phyloP scores from a whole-genome alignment of 2,329 filamentous ascomycete genomes.

The Hyphodiscus sp. region DNA sequence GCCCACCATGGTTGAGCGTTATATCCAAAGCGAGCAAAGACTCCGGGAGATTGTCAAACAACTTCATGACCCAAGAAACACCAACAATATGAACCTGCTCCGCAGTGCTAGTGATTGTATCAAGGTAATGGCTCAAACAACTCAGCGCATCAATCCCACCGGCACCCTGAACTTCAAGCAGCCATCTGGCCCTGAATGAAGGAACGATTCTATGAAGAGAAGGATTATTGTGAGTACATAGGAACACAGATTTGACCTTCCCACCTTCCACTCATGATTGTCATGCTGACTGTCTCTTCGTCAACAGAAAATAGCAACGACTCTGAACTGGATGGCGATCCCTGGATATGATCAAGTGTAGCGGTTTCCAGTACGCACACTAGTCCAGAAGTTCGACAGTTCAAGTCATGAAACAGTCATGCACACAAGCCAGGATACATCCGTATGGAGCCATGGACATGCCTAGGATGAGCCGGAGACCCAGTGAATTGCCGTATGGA shows the following conservation, averaged over 20 bases:
- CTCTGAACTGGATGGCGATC: not conserved
- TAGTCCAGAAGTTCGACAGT: not conserved
- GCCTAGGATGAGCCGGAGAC: not conserved
- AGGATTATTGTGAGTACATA: conserved; percentile 16
- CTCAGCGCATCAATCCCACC: conserved; percentile 21
- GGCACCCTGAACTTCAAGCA: conserved; percentile 14
- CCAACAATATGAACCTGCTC: conserved; percentile 21
- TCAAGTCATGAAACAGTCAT: conserved; percentile 1
- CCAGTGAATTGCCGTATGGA: not conserved
- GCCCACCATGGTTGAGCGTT: conserved; percentile 24
- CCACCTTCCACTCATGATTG: not conserved
- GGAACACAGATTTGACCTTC: not conserved
- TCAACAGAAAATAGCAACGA: not conserved
- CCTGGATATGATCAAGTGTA: not conserved
- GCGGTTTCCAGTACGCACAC: conserved; percentile 1
- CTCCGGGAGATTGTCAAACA: conserved; percentile 23
- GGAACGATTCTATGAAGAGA: not conserved
- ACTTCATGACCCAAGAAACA: conserved; percentile 23
- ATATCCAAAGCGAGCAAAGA: conserved; percentile 22
- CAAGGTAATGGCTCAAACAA: conserved; percentile 26
- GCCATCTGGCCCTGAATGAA: conserved; percentile 22
- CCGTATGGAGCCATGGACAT: not conserved
- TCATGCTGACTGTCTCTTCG: not conserved
- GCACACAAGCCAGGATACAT: not conserved
- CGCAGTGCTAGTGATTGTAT: conserved; percentile 23